Evolutionary conservation across 768 basidiomycete genomes (phyloP), one percentile per base, ranked within the genome.

Genomic region (Porpolomopsis calyptriformis): DNA sequence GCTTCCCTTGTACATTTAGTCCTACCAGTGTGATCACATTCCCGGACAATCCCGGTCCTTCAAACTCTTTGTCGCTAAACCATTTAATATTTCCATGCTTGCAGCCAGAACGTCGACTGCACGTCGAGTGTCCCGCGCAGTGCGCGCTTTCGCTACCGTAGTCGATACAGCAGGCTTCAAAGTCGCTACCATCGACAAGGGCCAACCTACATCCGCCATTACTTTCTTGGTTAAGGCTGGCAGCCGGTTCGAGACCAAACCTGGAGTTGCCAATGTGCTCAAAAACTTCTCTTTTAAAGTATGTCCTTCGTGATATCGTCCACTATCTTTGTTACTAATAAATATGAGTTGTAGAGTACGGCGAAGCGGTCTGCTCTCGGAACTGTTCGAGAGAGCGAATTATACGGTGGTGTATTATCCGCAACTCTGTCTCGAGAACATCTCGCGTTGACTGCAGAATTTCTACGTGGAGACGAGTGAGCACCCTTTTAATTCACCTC

Each of bases 251-350:
- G 86, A 99, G 72, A 66, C 79, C 52, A 83, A 83, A 60, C 78
- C 90, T 35, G 94, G 94, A 56, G 78, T 91, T 48, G 92, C 94
- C 2, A 88, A 94, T 70, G 83, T 80, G 50, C 75, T 97, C 65
- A 96, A 96, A 77, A 93, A 91, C 78, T 97, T 92, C 76, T 85
- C 92, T 49, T 98, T 94, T 82, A 97, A 96, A 85, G 94, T 97
- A 54, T 40, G 80, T 59, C 23, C 37, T 38, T 10, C 31, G 46
- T 35, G 45, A 3, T 37, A 16, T 8, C 26, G 5, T 47, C n/a
- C 12, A 40, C 33, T 20, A 11, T 14, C 9, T 50, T 18, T 36
- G 49, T 19, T 46, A 45, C 23, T n/a, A 37, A n/a, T 16, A 16
- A 16, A 40, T 26, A 26, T 14, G 25, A 4, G 11, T 41, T 36